Percentiles rank a stretch among this genome's conserved stretches.
Conservation (phyloP, 1,284 basidiomycete genomes). For the Trametes pubescens region DNA sequence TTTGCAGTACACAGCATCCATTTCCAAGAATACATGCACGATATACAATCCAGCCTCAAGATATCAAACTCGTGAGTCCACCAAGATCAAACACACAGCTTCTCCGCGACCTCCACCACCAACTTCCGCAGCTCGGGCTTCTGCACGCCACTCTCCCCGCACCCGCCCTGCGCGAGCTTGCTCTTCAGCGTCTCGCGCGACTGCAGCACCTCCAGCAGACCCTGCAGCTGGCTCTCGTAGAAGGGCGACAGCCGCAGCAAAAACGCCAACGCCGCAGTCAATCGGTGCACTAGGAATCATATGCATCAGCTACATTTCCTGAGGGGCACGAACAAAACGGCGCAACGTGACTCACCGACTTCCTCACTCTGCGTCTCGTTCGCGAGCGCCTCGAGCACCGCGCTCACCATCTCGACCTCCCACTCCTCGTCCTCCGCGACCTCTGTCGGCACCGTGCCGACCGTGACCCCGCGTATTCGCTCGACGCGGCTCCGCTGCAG, state of each 20-base stretch:
- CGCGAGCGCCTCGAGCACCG: slow-evolving; percentile 76
- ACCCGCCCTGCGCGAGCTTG: slow-evolving; percentile 60
- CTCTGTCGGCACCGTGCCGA: slow-evolving; percentile 34
- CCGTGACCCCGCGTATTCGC: slow-evolving; percentile 46
- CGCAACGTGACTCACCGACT: slow-evolving; percentile 63
- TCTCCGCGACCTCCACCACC: slow-evolving; percentile 68
- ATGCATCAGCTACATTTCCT: slow-evolving; percentile 7
- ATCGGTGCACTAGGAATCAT: slow-evolving; percentile 69
- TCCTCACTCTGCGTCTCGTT: slow-evolving; percentile 80
- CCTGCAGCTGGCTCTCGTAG: slow-evolving; percentile 58
- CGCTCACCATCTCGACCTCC: slow-evolving; percentile 85
- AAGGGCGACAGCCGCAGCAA: slow-evolving; percentile 74
- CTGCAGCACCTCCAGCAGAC: slow-evolving; percentile 78
- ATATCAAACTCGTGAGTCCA: no score
- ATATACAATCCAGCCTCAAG: no score
- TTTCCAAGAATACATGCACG: no score
- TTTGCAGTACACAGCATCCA: no score
- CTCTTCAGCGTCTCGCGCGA: slow-evolving; percentile 59
- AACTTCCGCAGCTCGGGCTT: slow-evolving; percentile 72
- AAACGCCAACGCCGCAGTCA: slow-evolving; percentile 79
- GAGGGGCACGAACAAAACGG: neutral
- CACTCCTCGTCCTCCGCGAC: slow-evolving; percentile 74
- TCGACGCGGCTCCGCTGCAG: slow-evolving; percentile 68
- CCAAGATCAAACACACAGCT: slow-evolving; percentile 47
- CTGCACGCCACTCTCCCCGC: slow-evolving; percentile 58